Evolutionary conservation across 345 rosid species (phyloP), one percentile per base, ranked within the genome.

Genomic region (Gossypium herbaceum): DNA sequence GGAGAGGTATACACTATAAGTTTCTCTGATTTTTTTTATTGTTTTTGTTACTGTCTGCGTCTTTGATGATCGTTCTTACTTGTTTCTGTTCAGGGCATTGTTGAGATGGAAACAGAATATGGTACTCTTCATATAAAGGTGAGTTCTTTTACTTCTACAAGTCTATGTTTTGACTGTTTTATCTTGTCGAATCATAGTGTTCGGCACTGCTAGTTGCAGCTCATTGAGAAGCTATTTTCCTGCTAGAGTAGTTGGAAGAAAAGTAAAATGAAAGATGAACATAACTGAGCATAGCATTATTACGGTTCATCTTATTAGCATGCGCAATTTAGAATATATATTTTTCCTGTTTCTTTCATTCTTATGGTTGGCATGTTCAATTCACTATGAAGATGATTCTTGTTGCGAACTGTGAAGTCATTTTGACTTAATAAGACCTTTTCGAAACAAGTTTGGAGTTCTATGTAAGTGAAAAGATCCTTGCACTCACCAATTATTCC

Each of bases 91-190:
- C 75, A 93, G 99, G 99, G 98, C 19, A 82, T 95, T 78, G 78
- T 95, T 79, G 94, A 91, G 71, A 74, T 93, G 83, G 90, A 88
- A 82, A 93, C 98, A 6, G 83, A 90, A 71, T 83, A 89, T 34
- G 98, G 99, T 7, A 84, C 86, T 75, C 82, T 95, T 78, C 97
- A 87, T 72, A 84, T 91, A 68, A 91, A 93, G 85, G 99, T 91
- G 80, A 87, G 90, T 73, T 16, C 20, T 71, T 47, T 9, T 62
- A 44, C 22, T 76, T 73, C 50, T 74, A 43, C 63, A 27, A 73
- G 1, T 16, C 76, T 45, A 43, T 16, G 2, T 2, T 62, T 48
- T 1, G 16, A 24, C 25, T 24, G 25, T 29, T 52, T 70, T 52
- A 8, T 34, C 19, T 70, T 25, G 45, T 27, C 20, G 4, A 12